Evolutionary conservation across 2,329 filamentous ascomycete genomes (phyloP).

Genomic region (Alternaria sp.): DNA sequence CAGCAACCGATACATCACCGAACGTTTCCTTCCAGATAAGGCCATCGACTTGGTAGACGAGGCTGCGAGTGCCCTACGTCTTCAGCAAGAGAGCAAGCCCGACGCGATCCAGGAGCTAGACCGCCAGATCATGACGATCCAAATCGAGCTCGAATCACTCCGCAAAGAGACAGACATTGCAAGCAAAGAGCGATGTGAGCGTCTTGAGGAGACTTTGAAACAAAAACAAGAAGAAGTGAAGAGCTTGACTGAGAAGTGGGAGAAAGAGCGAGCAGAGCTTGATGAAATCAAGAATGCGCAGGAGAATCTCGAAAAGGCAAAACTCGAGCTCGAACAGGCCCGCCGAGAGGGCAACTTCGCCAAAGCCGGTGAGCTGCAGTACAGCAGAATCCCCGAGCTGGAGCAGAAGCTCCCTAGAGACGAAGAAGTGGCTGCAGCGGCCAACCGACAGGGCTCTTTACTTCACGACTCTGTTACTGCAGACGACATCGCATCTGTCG

Average conservation of each 20-base stretch:
- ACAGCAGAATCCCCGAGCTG: constrained; percentile 82
- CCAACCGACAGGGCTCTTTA: constrained; percentile 62
- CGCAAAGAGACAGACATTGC: constrained; percentile 92
- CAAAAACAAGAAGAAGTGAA: constrained; percentile 77
- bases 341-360: constrained; percentile 89
- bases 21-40: constrained; percentile 94
- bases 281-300: constrained; percentile 87
- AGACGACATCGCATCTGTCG: constrained; percentile 92
- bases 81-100: constrained; percentile 97
- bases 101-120: constrained; percentile 93
- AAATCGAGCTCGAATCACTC: constrained; percentile 94
- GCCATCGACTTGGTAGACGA: constrained; percentile 97
- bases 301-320: constrained; percentile 84
- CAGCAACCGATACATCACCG: constrained; percentile 95
- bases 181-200: constrained; percentile 85
- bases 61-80: constrained; percentile 84
- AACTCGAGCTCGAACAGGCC: constrained; percentile 84
- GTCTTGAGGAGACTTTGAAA: constrained; percentile 80
- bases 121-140: constrained; percentile 94
- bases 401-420: constrained; percentile 83
- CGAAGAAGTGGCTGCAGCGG: constrained; percentile 54
- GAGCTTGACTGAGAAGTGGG: constrained; percentile 84
- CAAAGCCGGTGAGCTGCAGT: constrained; percentile 88
- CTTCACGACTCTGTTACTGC: constrained; percentile 95
- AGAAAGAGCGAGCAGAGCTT: constrained; percentile 85